Evolutionary conservation across 148 eudicot genomes (phyloP).

Genomic region (Camellia lanceoleosa): DNA sequence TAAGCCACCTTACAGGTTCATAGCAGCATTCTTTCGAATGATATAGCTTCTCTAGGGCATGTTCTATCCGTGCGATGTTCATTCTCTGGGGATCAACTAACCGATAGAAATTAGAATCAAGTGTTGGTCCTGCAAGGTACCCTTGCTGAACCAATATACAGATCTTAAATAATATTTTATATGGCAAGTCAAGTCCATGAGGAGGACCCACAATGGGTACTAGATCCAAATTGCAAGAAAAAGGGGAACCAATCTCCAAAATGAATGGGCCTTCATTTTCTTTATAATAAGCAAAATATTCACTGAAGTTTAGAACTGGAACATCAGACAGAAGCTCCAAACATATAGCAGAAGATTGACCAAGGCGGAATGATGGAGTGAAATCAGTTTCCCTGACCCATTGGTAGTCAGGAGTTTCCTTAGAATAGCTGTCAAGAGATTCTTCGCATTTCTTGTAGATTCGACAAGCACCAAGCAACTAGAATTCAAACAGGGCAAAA

Average conservation of each 20-base stretch:
- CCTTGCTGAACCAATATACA: constrained; percentile 71
- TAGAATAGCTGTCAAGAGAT: constrained; percentile 30
- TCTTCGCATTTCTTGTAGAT: constrained; percentile 43
- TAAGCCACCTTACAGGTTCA: constrained; percentile 67
- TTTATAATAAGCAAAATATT: constrained; percentile 46
- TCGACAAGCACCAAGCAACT: constrained; percentile 70
- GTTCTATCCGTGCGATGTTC: constrained; percentile 39
- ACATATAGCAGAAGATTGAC: constrained; percentile 77
- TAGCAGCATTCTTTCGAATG: constrained; percentile 70
- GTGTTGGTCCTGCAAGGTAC: constrained; percentile 63
- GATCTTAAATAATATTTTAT: constrained; percentile 53
- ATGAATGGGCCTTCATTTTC: constrained; percentile 39
- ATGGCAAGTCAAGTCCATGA: constrained; percentile 47
- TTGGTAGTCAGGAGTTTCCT: constrained; percentile 56
- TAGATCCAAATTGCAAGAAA: constrained; percentile 38
- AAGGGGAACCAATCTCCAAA: constrained; percentile 37
- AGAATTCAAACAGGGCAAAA: background rate
- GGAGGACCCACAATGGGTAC: constrained; percentile 70
- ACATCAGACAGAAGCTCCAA: constrained; percentile 49
- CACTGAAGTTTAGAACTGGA: constrained; percentile 42
- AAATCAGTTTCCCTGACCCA: constrained; percentile 81
- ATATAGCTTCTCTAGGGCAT: constrained; percentile 57
- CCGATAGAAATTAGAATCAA: constrained; percentile 49
- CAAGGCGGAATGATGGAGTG: constrained; percentile 48
- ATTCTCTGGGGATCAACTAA: constrained; percentile 55